Conservation (phyloP, 2,329 filamentous ascomycete genomes). For the Exophiala viscosa region DNA sequence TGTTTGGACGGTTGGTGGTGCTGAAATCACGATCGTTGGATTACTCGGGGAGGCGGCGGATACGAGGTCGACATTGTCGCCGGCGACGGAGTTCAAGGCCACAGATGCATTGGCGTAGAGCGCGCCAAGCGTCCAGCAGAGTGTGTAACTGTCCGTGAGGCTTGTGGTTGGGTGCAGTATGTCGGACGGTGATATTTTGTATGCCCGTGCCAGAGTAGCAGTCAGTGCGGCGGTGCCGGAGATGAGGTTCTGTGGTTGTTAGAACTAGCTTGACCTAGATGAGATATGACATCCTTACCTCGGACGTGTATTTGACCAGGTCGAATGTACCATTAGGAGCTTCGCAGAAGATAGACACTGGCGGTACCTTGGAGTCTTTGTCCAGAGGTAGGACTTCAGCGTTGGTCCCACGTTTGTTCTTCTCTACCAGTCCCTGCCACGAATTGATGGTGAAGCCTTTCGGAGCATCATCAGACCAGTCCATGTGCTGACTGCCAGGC, state of each 20-base stretch:
- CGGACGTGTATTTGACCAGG: constrained; percentile 76
- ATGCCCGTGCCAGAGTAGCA: constrained; percentile 67
- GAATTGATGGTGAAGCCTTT: constrained; percentile 78
- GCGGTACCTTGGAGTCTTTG: constrained; percentile 47
- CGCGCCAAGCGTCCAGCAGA: constrained; percentile 75
- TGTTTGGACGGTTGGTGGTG: constrained; percentile 56
- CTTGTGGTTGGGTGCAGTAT: constrained; percentile 81
- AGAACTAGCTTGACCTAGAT: constrained; percentile 10
- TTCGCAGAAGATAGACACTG: constrained; percentile 42
- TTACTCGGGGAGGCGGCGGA: constrained; percentile 67
- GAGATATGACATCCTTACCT: constrained; percentile 38
- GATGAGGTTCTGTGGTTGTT: constrained; percentile 64
- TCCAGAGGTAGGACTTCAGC: constrained; percentile 63
- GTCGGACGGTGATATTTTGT: constrained; percentile 71
- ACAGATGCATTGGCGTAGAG: constrained; percentile 81
- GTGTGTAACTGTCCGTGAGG: constrained; percentile 72
- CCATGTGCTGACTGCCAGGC: constrained; percentile 83
- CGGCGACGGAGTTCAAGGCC: constrained; percentile 83
- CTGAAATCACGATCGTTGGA: constrained; percentile 63
- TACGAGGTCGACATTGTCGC: constrained; percentile 68
- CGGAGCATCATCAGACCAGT: constrained; percentile 81
- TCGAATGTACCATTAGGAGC: constrained; percentile 53
- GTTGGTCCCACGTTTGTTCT: constrained; percentile 57
- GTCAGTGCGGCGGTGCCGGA: constrained; percentile 77
- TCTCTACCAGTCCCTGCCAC: constrained; percentile 84